Conservation (phyloP, 768 basidiomycete species). For the Termitomyces sp. region DNA sequence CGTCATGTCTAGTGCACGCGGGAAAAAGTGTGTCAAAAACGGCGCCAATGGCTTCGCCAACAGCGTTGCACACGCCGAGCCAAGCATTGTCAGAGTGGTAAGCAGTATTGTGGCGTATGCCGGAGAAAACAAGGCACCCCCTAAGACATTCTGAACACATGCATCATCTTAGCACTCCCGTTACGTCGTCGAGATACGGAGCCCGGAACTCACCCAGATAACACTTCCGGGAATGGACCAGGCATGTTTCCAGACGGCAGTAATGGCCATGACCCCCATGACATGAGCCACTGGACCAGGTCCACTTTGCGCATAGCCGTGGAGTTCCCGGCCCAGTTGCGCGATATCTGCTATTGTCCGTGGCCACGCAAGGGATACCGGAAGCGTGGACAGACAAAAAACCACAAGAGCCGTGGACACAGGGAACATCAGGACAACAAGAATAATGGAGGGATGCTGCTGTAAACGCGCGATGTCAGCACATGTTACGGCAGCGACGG, state of each 20-base stretch:
- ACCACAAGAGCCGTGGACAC: conserved; percentile 67
- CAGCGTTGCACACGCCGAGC: conserved; percentile 77
- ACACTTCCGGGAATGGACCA: conserved; percentile 97
- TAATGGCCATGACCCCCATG: conserved; percentile 74
- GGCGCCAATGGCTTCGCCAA: conserved; percentile 85
- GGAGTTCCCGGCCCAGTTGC: conserved; percentile 69
- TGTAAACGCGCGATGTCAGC: conserved; percentile 11
- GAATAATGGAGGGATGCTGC: conserved; percentile 13
- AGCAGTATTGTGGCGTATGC: conserved; percentile 77
- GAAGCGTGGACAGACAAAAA: conserved; percentile 74
- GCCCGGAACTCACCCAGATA: conserved; percentile 62
- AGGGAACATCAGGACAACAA: conserved; percentile 53
- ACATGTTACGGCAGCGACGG: conserved; percentile 1
- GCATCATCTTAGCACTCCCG: conserved; percentile 3
- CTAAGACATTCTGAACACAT: conserved; percentile 73
- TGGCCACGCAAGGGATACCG: conserved; percentile 76
- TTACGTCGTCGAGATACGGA: conserved; percentile 1
- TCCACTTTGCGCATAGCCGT: conserved; percentile 75
- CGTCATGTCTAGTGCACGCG: conserved; percentile 81
- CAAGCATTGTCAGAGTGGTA: conserved; percentile 81
- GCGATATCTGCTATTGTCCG: conserved; percentile 73
- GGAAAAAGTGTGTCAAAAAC: conserved; percentile 76
- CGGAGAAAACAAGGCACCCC: conserved; percentile 84
- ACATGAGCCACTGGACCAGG: conserved; percentile 67
- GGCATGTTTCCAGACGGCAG: conserved; percentile 93